Base-by-base conservation (phyloP, 2,329 filamentous ascomycete genomes). In the Diaporthe citrichinensis region DNA sequence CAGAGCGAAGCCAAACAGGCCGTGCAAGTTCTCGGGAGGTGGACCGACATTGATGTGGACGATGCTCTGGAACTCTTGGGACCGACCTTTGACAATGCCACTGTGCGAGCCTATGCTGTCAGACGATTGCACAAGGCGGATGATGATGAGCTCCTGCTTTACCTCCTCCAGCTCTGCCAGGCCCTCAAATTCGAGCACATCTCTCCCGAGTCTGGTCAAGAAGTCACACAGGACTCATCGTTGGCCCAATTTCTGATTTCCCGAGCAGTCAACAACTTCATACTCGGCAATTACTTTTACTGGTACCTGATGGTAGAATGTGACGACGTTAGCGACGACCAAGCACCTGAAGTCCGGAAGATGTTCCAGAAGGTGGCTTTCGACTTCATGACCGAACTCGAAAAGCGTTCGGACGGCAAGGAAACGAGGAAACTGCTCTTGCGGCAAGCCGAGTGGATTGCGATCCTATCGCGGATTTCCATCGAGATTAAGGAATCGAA, bases 281-380 rank as follows among this genome's bases (percentile, higher is more conserved):
- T 94, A 76, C 89, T 99, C 1, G 97, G 96, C 41, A 99, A 98
- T 82, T 98, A 97, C 84, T 91, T 99, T 72, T 95, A 98, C 83
- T 99, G 97, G 97, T 99, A 98, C 83, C 89, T 99, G 3, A 98
- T 98, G 92, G 97, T 99, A 1, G 97, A 99, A 85, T 97, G 96
- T 79, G 95, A 97, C 79, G 96, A 98, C 82, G 88, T 89, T 76
- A 95, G 94, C 78, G 91, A 92, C 4, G 93, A 95, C 58, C 94
- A 96, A 79, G 90, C 92, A 31, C 88, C 91, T 6, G 92, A 93
- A 74, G 94, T 96, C 81, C 93, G 94, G 61, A 94, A 94, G 77
- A 92, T 98, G 25, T 99, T 98, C 84, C 93, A 94, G 39, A 95
- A 96, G 80, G 94, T 99, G 12, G 96, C 97, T 76, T 99, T 95